Conservation (phyloP, 768 basidiomycete genomes). For the Nidularia pulvinata region DNA sequence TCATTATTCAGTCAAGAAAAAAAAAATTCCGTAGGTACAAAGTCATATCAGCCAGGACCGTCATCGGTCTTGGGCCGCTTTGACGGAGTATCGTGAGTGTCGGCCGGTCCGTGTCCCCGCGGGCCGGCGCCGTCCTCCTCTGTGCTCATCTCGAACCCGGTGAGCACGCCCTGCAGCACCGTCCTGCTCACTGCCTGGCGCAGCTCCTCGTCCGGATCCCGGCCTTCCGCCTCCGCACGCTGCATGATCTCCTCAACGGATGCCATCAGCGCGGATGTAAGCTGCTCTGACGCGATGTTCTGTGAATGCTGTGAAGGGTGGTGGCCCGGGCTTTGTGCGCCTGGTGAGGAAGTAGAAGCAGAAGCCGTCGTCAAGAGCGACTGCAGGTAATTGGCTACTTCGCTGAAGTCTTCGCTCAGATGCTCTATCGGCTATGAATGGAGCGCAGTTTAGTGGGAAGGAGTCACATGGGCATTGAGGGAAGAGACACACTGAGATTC, state of each 20-base stretch:
- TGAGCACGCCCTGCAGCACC: slow-evolving; percentile 65
- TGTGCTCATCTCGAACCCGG: slow-evolving; percentile 53
- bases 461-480: not conserved
- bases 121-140: slow-evolving; percentile 10
- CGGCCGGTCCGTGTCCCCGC: slow-evolving; percentile 9
- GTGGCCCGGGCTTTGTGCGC: slow-evolving; percentile 7
- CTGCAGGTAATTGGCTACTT: slow-evolving; percentile 63
- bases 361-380: slow-evolving; percentile 24
- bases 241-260: slow-evolving; percentile 68
- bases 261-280: slow-evolving; percentile 67
- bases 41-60: slow-evolving; percentile 7
- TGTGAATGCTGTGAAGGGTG: slow-evolving; percentile 65
- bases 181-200: slow-evolving; percentile 59
- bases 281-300: slow-evolving; percentile 64
- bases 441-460: not conserved
- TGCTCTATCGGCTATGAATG: slow-evolving; percentile 32
- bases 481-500: slow-evolving; percentile 62
- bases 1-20: not conserved
- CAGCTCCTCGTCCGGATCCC: slow-evolving; percentile 70
- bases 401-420: slow-evolving; percentile 70
- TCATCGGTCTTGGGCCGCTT: slow-evolving; percentile 31
- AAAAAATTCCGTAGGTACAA: not conserved
- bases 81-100: slow-evolving; percentile 22
- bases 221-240: slow-evolving; percentile 51
- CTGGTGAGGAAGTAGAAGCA: slow-evolving; percentile 9